phyloP scores from a whole-genome alignment of 768 basidiomycete species.

The Pholiota molesta region DNA sequence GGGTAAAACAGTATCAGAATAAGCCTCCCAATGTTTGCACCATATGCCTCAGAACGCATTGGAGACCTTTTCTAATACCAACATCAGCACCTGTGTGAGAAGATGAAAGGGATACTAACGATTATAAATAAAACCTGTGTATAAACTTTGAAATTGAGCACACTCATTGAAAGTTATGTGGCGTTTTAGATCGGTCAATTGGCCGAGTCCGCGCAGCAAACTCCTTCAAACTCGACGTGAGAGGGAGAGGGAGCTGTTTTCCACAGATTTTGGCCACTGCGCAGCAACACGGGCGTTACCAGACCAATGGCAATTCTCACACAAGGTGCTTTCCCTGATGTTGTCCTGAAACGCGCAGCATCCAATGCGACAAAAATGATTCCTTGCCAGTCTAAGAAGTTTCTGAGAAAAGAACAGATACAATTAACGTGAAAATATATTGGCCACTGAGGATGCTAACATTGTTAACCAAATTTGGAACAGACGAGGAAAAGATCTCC shows the following conservation, averaged over 20 bases:
- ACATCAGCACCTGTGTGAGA: background rate
- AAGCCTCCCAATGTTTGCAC: background rate
- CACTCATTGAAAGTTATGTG: background rate
- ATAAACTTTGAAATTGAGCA: background rate
- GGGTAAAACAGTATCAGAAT: background rate
- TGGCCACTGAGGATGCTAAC: background rate
- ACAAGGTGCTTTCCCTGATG: background rate
- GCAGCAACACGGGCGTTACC: background rate
- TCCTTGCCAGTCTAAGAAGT: background rate
- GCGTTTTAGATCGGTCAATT: background rate
- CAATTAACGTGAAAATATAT: background rate
- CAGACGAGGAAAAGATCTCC: background rate
- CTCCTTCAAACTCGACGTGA: background rate
- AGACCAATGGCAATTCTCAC: background rate
- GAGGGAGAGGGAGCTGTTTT: background rate
- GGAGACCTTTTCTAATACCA: background rate
- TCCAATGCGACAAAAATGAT: background rate
- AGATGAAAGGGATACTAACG: background rate
- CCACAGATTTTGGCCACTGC: background rate
- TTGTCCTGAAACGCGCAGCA: constrained; percentile 7
- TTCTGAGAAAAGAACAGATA: background rate
- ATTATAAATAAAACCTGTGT: background rate
- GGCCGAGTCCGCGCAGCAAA: background rate
- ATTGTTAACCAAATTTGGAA: background rate
- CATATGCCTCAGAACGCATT: background rate